Base-by-base conservation (phyloP, 1,139 yeast species). In the Kurtzmaniella quercitrusa region DNA sequence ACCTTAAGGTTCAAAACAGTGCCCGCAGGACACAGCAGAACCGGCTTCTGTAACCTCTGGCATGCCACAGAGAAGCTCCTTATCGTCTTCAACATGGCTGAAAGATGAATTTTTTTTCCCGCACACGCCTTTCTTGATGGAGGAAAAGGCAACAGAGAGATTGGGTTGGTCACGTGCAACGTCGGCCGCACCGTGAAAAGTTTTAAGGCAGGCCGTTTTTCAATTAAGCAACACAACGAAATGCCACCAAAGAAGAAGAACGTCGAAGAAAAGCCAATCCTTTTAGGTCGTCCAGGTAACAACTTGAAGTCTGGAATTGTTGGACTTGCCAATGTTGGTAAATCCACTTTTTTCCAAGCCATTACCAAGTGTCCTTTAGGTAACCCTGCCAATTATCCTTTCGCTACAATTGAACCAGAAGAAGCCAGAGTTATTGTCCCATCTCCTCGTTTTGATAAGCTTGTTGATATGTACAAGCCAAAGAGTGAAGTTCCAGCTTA, bases 361-460 rank as follows among this genome's bases (percentile, higher is more conserved):
- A 83, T 85, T 57, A 85, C 94, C 53, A 81, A 83, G 71, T 89
- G 89, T 60, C 95, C 95, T 45, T 78, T 93, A 57, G 98, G 98
- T 57, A 93, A 91, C 71, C 98, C 98, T 47, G 98, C 98, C 50
- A 93, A 93, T 68, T 93, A 91, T 65, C 98, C 98, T 33, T 93
- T 91, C 63, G 98, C 98, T 45, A 93, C 98, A 47, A 93, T 93
- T 68, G 98, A 93, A 57, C 98, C 98, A 41, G 98, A 93, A 74
- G 98, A 93, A 74, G 98, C 98, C 42, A 80, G 96, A 66, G 96
- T 91, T 47, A 84, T 86, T 59, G 98, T 93, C 45, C 98, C 98
- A 54, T 89, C 97, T 38, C 78, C 87, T 50, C 82, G 96, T 65
- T 84, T 93, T 61, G 95, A 89, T 60, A 76, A 74, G 57, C 76